Evolutionary conservation across 345 rosid species (phyloP).

Genomic region (Gossypium sturtianum): DNA sequence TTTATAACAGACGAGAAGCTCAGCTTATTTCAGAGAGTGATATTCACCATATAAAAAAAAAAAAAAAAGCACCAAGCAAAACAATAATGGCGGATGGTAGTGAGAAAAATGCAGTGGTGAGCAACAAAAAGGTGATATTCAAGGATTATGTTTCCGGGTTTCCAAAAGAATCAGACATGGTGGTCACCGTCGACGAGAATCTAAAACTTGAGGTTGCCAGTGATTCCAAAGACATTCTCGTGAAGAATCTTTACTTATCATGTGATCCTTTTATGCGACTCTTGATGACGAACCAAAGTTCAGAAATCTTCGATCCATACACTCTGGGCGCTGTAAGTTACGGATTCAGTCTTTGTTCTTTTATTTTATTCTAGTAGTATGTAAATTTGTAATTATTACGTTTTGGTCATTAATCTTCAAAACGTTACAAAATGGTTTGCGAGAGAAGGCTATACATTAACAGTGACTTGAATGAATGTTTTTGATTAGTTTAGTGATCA

Average conservation of each 20-base stretch:
- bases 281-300: conserved; percentile 21
- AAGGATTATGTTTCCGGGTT: conserved; percentile 35
- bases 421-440: no score
- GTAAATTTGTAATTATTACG: no score
- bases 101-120: conserved; percentile 6
- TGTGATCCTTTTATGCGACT: conserved; percentile 50
- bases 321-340: conserved; percentile 29
- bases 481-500: no score
- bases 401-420: no score
- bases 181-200: conserved; percentile 15
- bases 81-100: conserved; percentile 17
- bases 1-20: neutral
- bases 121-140: conserved; percentile 44
- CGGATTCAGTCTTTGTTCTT: no score
- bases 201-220: conserved; percentile 19
- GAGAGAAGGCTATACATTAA: no score
- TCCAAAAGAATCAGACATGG: conserved; percentile 42
- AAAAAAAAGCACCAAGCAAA: neutral
- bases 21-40: neutral
- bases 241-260: conserved; percentile 57
- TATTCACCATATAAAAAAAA: neutral
- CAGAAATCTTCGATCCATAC: conserved; percentile 18
- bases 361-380: no score
- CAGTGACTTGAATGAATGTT: no score
- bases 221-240: conserved; percentile 27